Evolutionary conservation across 139 green algal species (phyloP), one percentile per base, ranked within the genome.

Genomic region (Nannochloris sp.): DNA sequence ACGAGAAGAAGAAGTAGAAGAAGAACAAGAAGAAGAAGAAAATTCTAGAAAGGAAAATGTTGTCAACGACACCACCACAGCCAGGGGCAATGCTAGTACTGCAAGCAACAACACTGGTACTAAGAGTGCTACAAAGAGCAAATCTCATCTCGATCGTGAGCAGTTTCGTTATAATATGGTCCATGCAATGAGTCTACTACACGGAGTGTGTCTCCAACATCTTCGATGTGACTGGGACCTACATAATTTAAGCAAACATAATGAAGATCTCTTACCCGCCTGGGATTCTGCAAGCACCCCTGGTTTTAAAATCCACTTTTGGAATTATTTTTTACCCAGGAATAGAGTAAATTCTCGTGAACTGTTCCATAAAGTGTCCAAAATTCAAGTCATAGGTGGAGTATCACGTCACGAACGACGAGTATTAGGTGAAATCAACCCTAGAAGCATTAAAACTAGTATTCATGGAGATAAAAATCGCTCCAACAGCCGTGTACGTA

Each of bases 171-270:
- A 35, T n/a, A 35, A 33, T 34, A 12, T 70, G 30, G n/a, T 68
- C 12, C 78, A 75, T 48, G 19, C 60, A 2, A 37, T 58, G 36
- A 77, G 64, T 65, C 58, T 85, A 27, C 24, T 86, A 54, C 79
- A 85, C 60, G 79, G 30, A 2, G 14, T 81, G 13, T 67, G 65
- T 4, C 36, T 85, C 47, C 79, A 85, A 53, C 54, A 76, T 51
- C 60, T 85, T 23, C 60, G 79, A 39, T 45, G 56, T 13, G 79
- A 85, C 64, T 78, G 67, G 77, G 48, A 67, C 12, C 58, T 85
- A 33, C 30, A 51, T 2, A 85, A 85, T 64, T 54, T 85, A 27
- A 34, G 13, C 1, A 33, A 55, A 25, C 74, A 85, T 44, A 38
- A 66, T 31, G 15, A 56, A 23, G 54, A 35, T 19, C 30, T 27